Conservation (phyloP, 2,329 filamentous ascomycete genomes). For the Bipolaris oryzae region DNA sequence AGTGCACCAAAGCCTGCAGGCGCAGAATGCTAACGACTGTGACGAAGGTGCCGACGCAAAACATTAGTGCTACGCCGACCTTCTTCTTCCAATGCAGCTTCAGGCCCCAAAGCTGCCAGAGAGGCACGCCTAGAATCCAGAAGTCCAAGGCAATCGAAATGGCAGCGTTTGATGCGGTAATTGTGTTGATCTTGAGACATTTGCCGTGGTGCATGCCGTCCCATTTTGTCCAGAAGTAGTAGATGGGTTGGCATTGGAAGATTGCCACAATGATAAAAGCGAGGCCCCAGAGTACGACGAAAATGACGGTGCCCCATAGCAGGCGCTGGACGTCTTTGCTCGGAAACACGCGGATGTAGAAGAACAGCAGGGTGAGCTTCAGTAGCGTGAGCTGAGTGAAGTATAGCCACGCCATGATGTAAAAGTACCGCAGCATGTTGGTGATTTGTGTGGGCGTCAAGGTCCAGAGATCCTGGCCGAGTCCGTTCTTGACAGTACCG, state of each 20-base stretch:
- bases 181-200: conserved; percentile 46
- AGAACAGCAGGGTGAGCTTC: conserved; percentile 40
- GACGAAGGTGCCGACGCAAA: conserved; percentile 49
- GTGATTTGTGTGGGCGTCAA: conserved; percentile 52
- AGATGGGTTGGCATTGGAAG: conserved; percentile 47
- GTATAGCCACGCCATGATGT: conserved; percentile 46
- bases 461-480: conserved; percentile 62
- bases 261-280: conserved; percentile 30
- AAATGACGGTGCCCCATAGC: conserved; percentile 33
- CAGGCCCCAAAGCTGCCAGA: conserved; percentile 43
- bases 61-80: conserved; percentile 48
- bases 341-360: conserved; percentile 44
- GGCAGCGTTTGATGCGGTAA: conserved; percentile 41
- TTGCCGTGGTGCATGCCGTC: conserved; percentile 36
- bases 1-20: conserved; percentile 51
- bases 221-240: conserved; percentile 46
- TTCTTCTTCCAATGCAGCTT: conserved; percentile 49
- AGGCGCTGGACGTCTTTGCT: conserved; percentile 27
- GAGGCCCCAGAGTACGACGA: conserved; percentile 35
- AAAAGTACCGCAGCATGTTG: conserved; percentile 49
- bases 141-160: conserved; percentile 45
- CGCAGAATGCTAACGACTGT: conserved; percentile 54
- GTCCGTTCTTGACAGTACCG: conserved; percentile 45
- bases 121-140: conserved; percentile 45
- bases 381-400: conserved; percentile 38